A percentile compares a stretch with the other conserved stretches of the same genome.
Conservation (phyloP, 176 grass and related monocot species). For the Oryza glaberrima region DNA sequence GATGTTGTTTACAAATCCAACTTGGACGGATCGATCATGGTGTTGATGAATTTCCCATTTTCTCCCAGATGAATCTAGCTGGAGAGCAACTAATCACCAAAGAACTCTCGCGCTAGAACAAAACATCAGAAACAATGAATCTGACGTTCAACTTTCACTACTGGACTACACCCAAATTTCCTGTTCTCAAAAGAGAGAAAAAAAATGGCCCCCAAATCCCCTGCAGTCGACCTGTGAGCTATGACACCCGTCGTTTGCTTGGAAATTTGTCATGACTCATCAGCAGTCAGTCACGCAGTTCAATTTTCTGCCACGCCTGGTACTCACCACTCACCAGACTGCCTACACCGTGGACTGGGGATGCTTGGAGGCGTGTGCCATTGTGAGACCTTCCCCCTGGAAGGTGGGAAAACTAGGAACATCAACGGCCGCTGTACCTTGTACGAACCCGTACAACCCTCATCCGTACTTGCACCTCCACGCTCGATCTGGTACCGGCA, state of each 20-base stretch:
- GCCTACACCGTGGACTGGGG: too few species aligned
- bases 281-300: neutral
- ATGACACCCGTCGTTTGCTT: neutral
- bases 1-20: neutral
- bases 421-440: neutral
- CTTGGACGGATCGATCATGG: neutral
- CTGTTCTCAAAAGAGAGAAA: too few species aligned
- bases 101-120: neutral
- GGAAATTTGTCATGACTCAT: neutral
- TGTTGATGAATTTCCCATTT: neutral
- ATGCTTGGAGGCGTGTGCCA: conserved; percentile 23
- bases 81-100: neutral
- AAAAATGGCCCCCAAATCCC: too few species aligned
- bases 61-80: too few species aligned
- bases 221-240: neutral
- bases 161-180: neutral
- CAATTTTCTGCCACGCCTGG: conserved; percentile 11
- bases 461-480: neutral
- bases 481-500: neutral
- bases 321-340: neutral
- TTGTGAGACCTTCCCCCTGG: neutral
- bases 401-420: neutral
- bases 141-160: too few species aligned
- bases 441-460: conserved; percentile 43
- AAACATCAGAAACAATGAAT: neutral